Evolutionary conservation across 2,329 filamentous ascomycete genomes (phyloP), one percentile per base, ranked within the genome.

Genomic region (Cryphonectria carpinicola): DNA sequence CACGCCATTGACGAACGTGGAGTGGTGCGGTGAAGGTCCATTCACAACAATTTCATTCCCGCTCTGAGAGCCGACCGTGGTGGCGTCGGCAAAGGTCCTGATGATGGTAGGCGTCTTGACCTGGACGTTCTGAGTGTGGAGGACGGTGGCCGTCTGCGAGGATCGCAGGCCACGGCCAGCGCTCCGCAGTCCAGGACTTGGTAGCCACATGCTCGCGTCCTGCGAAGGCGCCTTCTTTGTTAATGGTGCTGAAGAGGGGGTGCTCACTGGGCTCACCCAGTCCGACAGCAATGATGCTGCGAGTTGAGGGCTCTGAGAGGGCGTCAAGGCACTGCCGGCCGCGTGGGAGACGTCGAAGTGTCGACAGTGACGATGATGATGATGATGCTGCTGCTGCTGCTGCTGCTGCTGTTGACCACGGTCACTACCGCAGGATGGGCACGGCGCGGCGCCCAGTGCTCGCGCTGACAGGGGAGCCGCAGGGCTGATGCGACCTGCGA

Each of bases 401-500:
- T 69, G 74, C 28, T 68, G 68, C 32, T 69, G 74, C 28, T 68
- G 68, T n/a, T 67, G 75, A 74, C 81, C 78, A 73, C 77, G 79
- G 56, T 85, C 81, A 69, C 43, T 37, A 54, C 37, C 71, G 43
- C 54, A 49, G 49, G 77, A 82, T 73, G 81, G 84, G 74, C 81
- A 83, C 75, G 85, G 82, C 77, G 85, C 86, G 73, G 81, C 84
- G 62, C 79, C 79, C 35, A 84, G 69, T 22, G 76, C 75, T 60
- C 74, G 74, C 37, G 49, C 82, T 25, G 83, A 83, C 70, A 80
- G 78, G 61, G 80, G 78, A 17, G 78, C 80, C 65, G 78, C 79
- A 67, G 75, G 72, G 46, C 66, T 71, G 32, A 35, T 58, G 49
- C 64, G 56, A 54, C 66, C 52, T 7, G 66, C 28, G 13, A 68